Conservation (phyloP, 495 filamentous ascomycete genomes). For the Podospora tetraspora region DNA sequence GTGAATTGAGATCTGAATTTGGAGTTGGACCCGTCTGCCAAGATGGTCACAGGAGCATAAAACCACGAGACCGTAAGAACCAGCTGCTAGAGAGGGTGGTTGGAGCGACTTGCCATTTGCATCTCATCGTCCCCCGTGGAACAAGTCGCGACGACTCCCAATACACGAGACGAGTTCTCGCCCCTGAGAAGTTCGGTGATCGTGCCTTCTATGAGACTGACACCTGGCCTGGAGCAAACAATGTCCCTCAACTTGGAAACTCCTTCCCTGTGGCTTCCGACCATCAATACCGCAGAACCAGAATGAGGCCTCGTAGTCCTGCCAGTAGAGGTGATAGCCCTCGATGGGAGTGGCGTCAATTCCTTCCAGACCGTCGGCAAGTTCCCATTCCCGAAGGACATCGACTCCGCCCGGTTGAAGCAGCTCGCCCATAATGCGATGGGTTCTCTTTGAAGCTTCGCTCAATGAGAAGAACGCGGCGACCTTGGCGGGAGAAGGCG, state of each 20-base stretch:
- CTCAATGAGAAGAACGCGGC: conserved; percentile 73
- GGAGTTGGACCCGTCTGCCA: conserved; percentile 14
- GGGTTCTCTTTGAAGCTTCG: conserved; percentile 69
- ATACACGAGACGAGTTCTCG: background rate
- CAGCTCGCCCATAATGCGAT: conserved; percentile 82
- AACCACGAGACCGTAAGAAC: background rate
- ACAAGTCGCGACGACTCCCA: conserved; percentile 2
- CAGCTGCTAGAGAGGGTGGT: background rate
- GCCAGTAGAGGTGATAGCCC: conserved; percentile 73
- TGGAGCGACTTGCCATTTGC: background rate
- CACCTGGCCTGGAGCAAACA: background rate
- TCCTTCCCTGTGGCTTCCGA: conserved; percentile 45
- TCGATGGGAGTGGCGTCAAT: conserved; percentile 69
- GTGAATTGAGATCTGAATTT: conserved; percentile 19
- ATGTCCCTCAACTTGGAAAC: conserved; percentile 45
- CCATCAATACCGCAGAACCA: conserved; percentile 38
- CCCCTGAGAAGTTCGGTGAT: conserved; percentile 14
- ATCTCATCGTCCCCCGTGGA: background rate
- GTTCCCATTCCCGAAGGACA: conserved; percentile 64
- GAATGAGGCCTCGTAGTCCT: conserved; percentile 62
- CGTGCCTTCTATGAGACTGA: conserved; percentile 11
- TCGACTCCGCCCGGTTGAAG: conserved; percentile 76
- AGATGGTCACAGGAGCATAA: conserved; percentile 10
- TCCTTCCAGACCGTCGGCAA: conserved; percentile 65
- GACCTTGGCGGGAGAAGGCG: conserved; percentile 63